A percentile compares a stretch with the other conserved stretches of the same genome.
These are phyloP conservation scores for Yamadazyma aaseri DNA, from an alignment of 1,139 yeast genomes.

Conservation along the genomic window DNA sequence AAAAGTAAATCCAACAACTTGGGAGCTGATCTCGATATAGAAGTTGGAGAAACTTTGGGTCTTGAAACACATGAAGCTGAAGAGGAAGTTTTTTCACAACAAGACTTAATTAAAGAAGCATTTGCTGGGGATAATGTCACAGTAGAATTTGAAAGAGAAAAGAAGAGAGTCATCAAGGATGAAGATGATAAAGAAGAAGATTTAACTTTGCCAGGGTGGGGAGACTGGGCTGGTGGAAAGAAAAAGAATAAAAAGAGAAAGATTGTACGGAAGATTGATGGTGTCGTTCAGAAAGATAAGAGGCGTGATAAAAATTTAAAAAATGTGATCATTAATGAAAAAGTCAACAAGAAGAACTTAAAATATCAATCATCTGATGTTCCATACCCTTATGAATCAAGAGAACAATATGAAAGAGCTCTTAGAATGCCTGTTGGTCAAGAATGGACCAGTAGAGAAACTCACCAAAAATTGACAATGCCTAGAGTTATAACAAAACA, in stretches of 20 bases:
- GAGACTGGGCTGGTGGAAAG: slow-evolving; percentile 71
- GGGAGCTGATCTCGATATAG: slow-evolving; percentile 41
- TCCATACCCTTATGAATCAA: slow-evolving; percentile 90
- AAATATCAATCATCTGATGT: slow-evolving; percentile 84
- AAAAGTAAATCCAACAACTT: slow-evolving; percentile 40
- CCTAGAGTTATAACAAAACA: slow-evolving; percentile 86
- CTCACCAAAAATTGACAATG: slow-evolving; percentile 85
- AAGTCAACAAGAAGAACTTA: slow-evolving; percentile 75
- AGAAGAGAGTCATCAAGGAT: slow-evolving; percentile 61
- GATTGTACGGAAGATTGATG: slow-evolving; percentile 66
- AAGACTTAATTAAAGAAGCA: slow-evolving; percentile 82
- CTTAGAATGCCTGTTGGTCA: slow-evolving; percentile 96
- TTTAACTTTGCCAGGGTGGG: slow-evolving; percentile 93
- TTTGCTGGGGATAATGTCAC: slow-evolving; percentile 97
- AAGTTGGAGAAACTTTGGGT: slow-evolving; percentile 42
- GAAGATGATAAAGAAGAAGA: slow-evolving; percentile 91
- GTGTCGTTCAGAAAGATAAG: slow-evolving; percentile 66
- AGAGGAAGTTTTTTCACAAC: slow-evolving; percentile 64
- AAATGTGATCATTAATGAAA: slow-evolving; percentile 88
- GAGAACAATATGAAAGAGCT: slow-evolving; percentile 93
- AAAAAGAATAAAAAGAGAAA: slow-evolving; percentile 59
- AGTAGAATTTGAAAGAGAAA: slow-evolving; percentile 74
- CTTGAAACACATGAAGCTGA: slow-evolving; percentile 40
- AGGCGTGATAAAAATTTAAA: slow-evolving; percentile 75
- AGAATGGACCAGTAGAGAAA: slow-evolving; percentile 89